These are phyloP conservation scores for Reticulascus tulasneorum DNA, from an alignment of 2,329 filamentous ascomycete species.

Conservation along the genomic window DNA sequence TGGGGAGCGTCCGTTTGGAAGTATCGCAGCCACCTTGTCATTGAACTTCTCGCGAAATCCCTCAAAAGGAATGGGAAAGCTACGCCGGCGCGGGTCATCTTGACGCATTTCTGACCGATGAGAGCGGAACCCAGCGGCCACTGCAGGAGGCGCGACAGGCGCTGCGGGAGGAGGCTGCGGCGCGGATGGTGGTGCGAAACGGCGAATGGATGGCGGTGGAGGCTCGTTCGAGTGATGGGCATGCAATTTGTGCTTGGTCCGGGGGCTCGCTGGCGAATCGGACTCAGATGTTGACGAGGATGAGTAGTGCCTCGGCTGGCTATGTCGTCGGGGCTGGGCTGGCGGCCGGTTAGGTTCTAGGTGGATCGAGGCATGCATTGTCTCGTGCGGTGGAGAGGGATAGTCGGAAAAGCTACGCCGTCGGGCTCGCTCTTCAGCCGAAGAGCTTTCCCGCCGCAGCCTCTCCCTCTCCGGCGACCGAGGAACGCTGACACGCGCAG, in stretches of 20 bases:
- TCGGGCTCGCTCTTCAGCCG: slow-evolving; percentile 36
- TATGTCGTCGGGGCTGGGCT: slow-evolving; percentile 38
- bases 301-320: slow-evolving; percentile 42
- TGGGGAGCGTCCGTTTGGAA: slow-evolving; percentile 30
- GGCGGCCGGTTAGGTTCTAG: slow-evolving; percentile 30
- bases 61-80: slow-evolving; percentile 32
- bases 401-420: slow-evolving; percentile 51
- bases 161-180: slow-evolving; percentile 23
- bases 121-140: slow-evolving; percentile 22
- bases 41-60: slow-evolving; percentile 38
- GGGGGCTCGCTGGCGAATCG: slow-evolving; percentile 20
- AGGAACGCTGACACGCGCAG: slow-evolving; percentile 24
- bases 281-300: slow-evolving; percentile 39
- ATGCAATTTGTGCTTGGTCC: slow-evolving; percentile 16
- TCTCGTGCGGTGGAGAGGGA: slow-evolving; percentile 31
- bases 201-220: slow-evolving; percentile 26
- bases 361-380: slow-evolving; percentile 22
- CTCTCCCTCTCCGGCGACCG: slow-evolving; percentile 27
- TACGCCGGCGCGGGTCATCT: slow-evolving; percentile 33
- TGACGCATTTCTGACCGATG: slow-evolving; percentile 28
- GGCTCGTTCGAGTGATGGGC: slow-evolving; percentile 19
- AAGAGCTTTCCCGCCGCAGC: slow-evolving; percentile 30
- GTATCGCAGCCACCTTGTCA: slow-evolving; percentile 40
- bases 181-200: slow-evolving; percentile 24
- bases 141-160: slow-evolving; percentile 19